These are phyloP conservation scores for Amylostereum areolatum DNA, from an alignment of 1,284 basidiomycete species.

Conservation along the genomic window DNA sequence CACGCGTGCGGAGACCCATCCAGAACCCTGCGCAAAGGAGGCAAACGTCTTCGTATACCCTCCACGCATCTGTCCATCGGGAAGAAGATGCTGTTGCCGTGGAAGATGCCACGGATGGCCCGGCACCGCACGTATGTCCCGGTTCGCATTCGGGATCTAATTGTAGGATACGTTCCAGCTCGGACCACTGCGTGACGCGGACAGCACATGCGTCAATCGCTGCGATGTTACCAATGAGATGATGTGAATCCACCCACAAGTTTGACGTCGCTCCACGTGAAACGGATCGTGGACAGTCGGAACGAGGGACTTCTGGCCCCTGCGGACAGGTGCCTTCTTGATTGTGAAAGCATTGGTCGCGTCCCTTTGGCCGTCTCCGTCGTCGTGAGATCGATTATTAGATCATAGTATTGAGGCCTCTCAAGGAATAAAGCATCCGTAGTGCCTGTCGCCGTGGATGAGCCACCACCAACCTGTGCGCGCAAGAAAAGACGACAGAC, in stretches of 20 bases:
- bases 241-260: slow-evolving; percentile 37
- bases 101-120: slow-evolving; percentile 12
- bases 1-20: slow-evolving; percentile 57
- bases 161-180: slow-evolving; percentile 59
- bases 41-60: slow-evolving; percentile 76
- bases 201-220: neutral
- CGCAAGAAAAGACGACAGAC: slow-evolving; percentile 29
- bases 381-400: slow-evolving; percentile 70
- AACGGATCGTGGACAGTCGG: slow-evolving; percentile 55
- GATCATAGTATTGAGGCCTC: slow-evolving; percentile 68
- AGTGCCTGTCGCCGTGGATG: slow-evolving; percentile 37
- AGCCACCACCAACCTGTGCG: neutral
- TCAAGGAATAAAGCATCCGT: slow-evolving; percentile 79
- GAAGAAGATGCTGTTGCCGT: slow-evolving; percentile 10
- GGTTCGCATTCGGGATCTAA: slow-evolving; percentile 34
- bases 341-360: slow-evolving; percentile 58
- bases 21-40: slow-evolving; percentile 72
- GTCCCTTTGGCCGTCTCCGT: slow-evolving; percentile 51
- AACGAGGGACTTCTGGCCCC: slow-evolving; percentile 37
- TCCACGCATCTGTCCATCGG: slow-evolving; percentile 67
- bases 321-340: slow-evolving; percentile 35
- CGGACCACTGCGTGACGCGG: slow-evolving; percentile 51
- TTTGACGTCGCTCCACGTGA: slow-evolving; percentile 76
- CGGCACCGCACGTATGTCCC: neutral
- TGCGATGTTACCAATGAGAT: neutral